Evolutionary conservation across 2,329 filamentous ascomycete genomes (phyloP).

Genomic region (Teratosphaeria nubilosa): DNA sequence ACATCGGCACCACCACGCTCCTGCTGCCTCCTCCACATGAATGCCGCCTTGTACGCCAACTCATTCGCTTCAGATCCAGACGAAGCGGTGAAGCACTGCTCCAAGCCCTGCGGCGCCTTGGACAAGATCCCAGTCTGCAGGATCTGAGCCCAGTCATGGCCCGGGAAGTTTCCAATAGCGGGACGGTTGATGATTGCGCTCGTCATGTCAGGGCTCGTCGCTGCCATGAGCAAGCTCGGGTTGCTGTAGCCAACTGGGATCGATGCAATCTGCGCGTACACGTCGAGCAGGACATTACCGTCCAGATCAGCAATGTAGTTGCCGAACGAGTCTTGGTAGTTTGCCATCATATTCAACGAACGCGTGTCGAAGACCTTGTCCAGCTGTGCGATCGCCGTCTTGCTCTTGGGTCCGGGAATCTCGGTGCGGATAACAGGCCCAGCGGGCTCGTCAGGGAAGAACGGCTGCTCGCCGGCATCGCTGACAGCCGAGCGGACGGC

Average conservation of each 20-base stretch:
- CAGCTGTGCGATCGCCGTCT: conserved; percentile 59
- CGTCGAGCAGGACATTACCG: conserved; percentile 62
- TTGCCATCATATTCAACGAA: conserved; percentile 71
- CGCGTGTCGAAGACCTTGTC: conserved; percentile 75
- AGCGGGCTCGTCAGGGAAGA: conserved; percentile 47
- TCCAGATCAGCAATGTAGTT: conserved; percentile 73
- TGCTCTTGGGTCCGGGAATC: conserved; percentile 68
- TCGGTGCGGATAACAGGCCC: conserved; percentile 45
- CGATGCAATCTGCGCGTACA: conserved; percentile 86
- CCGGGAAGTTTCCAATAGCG: conserved; percentile 83
- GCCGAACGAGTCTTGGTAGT: conserved; percentile 64
- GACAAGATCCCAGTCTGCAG: conserved; percentile 71
- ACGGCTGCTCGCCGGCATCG: conserved; percentile 20
- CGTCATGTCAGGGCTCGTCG: conserved; percentile 67
- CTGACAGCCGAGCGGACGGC: conserved; percentile 21
- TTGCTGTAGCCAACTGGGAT: conserved; percentile 94
- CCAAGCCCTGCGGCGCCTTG: conserved; percentile 69
- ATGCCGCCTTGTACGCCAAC: conserved; percentile 88
- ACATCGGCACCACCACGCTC: conserved; percentile 68
- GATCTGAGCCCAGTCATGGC: conserved; percentile 70
- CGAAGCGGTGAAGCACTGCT: conserved; percentile 86
- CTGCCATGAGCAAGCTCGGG: conserved; percentile 58
- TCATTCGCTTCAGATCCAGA: conserved; percentile 89
- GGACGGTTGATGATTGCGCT: conserved; percentile 77
- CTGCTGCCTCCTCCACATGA: conserved; percentile 79